Evolutionary conservation across 164 flowering plant species (phyloP), one percentile per base, ranked within the genome.

Genomic region (Amborella trichopoda): DNA sequence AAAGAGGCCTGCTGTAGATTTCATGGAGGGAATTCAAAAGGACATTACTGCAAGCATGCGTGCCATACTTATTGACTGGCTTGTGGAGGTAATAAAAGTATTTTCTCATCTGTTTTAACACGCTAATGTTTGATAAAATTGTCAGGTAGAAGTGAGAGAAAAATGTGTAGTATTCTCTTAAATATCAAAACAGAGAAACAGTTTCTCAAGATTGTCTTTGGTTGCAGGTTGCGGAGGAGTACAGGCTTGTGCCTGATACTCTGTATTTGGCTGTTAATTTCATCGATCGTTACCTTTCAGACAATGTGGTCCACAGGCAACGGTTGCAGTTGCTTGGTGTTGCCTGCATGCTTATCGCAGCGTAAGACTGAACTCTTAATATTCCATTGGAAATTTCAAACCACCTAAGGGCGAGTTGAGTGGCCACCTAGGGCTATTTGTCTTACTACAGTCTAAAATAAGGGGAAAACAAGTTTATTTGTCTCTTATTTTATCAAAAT

Each of bases 271-370:
- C 99, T 5, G 75, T 93, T 11, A 93, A 93, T 64, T 88, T 82
- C 69, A 72, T 93, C 18, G 99, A 93, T 48, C 69, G 99, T 20
- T 93, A 82, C 60, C 96, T 93, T 40, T 88, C 99, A 19, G 91
- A 94, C 19, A 93, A 82, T 63, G 23, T 48, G 36, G 68, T 93
- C 76, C 77, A 75, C 41, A 74, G 89, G 52, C 94, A 87, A 57
- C 62, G 70, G 11, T 67, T 93, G 19, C 99, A 93, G 59, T 58
- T 93, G 60, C 86, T 93, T 48, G 99, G 99, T 43, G 83, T 93
- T 48, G 83, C 99, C 22, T 80, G 86, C 82, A 88, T 93, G 99
- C 84, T 93, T 91, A 77, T 93, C 44, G 99, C 99, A 26, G 65
- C 96, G 99, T 93, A 82, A 77, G 96, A 40, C 43, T 28, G 8